Evolutionary conservation across 2,329 filamentous ascomycete species (phyloP).

Genomic region (Exophiala mesophila): DNA sequence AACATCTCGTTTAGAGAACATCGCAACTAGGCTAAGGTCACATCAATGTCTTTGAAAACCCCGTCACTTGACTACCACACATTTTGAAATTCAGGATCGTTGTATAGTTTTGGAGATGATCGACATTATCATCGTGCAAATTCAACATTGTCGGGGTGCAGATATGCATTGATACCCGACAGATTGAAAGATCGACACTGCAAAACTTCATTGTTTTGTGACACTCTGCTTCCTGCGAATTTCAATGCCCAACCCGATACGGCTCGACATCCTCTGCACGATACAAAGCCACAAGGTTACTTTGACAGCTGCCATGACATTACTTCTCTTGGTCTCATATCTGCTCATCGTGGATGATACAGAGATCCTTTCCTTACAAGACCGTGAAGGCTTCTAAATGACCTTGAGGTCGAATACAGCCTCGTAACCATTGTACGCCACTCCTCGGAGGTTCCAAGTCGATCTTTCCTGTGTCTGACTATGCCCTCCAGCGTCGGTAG

Average conservation of each 20-base stretch:
- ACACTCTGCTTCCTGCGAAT: conserved; percentile 12
- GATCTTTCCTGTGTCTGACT: conserved; percentile 42
- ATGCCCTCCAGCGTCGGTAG: conserved; percentile 51
- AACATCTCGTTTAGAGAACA: too few species aligned
- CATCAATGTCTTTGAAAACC: too few species aligned
- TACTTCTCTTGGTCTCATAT: neutral
- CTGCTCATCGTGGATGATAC: too few species aligned
- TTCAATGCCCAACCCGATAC: conserved; percentile 20
- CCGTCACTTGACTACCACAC: too few species aligned
- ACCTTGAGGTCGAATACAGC: conserved; percentile 48
- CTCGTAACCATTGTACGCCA: conserved; percentile 58
- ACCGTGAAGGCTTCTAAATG: conserved; percentile 23
- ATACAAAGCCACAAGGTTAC: too few species aligned
- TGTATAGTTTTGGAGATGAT: too few species aligned
- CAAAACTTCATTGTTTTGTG: neutral
- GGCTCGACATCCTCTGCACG: too few species aligned
- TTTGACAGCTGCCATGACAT: neutral
- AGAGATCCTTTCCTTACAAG: conserved; percentile 2
- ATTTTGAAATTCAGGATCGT: too few species aligned
- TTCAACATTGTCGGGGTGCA: too few species aligned
- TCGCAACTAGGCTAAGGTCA: too few species aligned
- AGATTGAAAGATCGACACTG: neutral
- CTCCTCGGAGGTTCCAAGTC: conserved; percentile 56
- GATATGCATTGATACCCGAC: neutral
- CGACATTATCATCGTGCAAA: too few species aligned